Evolutionary conservation across 371 early-diverging fungal species (phyloP).

Genomic region (Saksenaea oblongispora): DNA sequence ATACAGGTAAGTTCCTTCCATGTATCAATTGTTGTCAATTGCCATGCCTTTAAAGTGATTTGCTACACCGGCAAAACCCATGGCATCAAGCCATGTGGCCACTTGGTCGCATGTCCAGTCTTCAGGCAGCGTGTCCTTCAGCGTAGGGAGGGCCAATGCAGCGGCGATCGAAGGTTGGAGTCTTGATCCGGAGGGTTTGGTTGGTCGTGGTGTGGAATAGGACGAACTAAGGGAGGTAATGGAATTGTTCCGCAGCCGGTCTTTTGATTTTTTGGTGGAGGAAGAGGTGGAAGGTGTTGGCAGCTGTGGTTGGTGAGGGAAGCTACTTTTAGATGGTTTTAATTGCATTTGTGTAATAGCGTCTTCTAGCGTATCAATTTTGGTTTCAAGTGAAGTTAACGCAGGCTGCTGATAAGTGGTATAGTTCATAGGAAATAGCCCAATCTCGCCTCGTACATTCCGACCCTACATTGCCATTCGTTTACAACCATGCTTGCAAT

Average conservation of each 20-base stretch:
- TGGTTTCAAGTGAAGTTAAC: conserved; percentile 25
- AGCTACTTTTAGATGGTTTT: conserved; percentile 16
- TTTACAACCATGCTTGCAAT: neutral
- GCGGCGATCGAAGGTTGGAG: conserved; percentile 10
- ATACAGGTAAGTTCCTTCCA: neutral
- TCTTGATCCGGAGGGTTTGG: conserved; percentile 11
- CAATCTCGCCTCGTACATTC: conserved; percentile 65
- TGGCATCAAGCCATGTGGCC: conserved; percentile 37
- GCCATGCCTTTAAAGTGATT: conserved; percentile 62
- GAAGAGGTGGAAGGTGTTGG: conserved; percentile 22
- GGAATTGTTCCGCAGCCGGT: neutral
- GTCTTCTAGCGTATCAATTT: conserved; percentile 33
- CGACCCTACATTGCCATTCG: conserved; percentile 50
- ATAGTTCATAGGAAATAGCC: conserved; percentile 75
- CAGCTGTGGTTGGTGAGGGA: neutral
- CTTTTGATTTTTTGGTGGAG: conserved; percentile 8
- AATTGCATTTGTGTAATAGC: conserved; percentile 30
- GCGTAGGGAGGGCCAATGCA: conserved; percentile 10
- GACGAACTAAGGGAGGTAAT: conserved; percentile 8
- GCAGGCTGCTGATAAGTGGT: conserved; percentile 28
- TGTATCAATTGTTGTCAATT: too few species aligned
- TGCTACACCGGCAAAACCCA: conserved; percentile 59
- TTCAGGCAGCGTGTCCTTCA: conserved; percentile 29
- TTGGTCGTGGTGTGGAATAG: conserved; percentile 4
- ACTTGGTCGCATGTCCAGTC: conserved; percentile 53